Evolutionary conservation across 768 basidiomycete genomes (phyloP).

Genomic region (Tulasnella calospora): DNA sequence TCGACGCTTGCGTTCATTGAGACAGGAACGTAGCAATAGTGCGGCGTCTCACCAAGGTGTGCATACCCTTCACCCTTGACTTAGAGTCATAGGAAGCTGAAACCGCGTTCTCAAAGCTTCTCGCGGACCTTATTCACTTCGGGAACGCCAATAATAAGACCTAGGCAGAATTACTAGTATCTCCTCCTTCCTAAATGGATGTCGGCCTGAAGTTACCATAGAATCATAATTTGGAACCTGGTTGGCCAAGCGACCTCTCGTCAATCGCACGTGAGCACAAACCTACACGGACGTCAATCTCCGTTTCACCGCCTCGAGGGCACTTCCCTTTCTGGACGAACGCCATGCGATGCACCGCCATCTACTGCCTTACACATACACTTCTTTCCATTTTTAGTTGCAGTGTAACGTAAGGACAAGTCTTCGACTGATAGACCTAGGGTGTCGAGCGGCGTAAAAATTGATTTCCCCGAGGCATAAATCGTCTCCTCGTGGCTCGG

Average conservation of each 20-base stretch:
- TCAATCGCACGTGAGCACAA: not conserved
- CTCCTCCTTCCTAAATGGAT: not conserved
- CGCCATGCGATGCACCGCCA: not conserved
- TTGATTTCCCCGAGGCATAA: not conserved
- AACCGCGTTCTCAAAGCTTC: conserved; percentile 4
- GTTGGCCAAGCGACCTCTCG: not conserved
- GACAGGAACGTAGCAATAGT: conserved; percentile 71
- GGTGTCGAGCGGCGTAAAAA: not conserved
- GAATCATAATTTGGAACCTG: not conserved
- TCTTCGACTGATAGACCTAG: not conserved
- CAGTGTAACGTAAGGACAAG: not conserved
- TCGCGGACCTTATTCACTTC: not conserved
- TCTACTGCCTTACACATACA: not conserved
- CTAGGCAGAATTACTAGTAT: not conserved
- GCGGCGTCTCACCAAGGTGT: conserved; percentile 56
- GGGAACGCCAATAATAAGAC: conserved; percentile 1
- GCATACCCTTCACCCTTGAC: conserved; percentile 19
- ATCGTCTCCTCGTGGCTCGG: not conserved
- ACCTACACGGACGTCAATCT: not conserved
- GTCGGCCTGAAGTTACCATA: not conserved
- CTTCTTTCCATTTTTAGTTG: not conserved
- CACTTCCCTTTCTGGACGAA: not conserved
- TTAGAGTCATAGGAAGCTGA: not conserved
- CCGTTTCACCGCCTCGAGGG: not conserved
- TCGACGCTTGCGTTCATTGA: conserved; percentile 91